These are phyloP conservation scores for Candida multigemmis DNA, from an alignment of 805 yeast species.

Conservation along the genomic window DNA sequence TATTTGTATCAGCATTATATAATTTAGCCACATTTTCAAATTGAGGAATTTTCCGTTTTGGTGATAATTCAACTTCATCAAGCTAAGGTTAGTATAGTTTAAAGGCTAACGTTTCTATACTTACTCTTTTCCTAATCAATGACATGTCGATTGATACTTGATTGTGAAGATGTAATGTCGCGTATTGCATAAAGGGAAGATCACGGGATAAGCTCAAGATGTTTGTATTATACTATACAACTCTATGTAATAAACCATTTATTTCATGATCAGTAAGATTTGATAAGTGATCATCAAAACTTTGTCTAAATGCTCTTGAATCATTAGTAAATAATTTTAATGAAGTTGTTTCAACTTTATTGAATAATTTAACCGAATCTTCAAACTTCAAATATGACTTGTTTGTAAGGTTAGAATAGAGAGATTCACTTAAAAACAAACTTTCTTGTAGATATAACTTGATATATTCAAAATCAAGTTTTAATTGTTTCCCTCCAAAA, in stretches of 20 bases:
- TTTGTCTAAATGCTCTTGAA: constrained; percentile 9
- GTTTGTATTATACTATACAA: constrained; percentile 8
- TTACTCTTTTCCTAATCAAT: constrained; percentile 16
- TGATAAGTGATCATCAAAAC: constrained; percentile 10
- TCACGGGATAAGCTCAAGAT: no score
- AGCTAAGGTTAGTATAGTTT: constrained; percentile 3
- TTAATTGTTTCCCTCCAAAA: constrained; percentile 22
- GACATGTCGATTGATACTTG: no score
- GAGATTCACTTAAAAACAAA: constrained; percentile 8
- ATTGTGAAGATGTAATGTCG: no score
- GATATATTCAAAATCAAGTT: constrained; percentile 17
- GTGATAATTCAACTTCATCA: constrained; percentile 4
- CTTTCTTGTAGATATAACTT: constrained; percentile 8
- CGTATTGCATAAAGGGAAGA: no score
- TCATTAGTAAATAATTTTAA: constrained; percentile 11
- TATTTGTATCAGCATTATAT: constrained; percentile 9
- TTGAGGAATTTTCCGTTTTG: constrained; percentile 6
- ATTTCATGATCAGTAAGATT: constrained; percentile 11
- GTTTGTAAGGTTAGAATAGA: constrained; percentile 14
- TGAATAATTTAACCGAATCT: constrained; percentile 21
- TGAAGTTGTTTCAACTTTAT: constrained; percentile 10
- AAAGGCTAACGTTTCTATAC: constrained; percentile 4
- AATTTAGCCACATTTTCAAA: constrained; percentile 12
- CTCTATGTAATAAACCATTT: constrained; percentile 16
- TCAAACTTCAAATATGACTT: constrained; percentile 12